Conservation (phyloP, 306 rosid genomes). For the Oemleria cerasiformis region DNA sequence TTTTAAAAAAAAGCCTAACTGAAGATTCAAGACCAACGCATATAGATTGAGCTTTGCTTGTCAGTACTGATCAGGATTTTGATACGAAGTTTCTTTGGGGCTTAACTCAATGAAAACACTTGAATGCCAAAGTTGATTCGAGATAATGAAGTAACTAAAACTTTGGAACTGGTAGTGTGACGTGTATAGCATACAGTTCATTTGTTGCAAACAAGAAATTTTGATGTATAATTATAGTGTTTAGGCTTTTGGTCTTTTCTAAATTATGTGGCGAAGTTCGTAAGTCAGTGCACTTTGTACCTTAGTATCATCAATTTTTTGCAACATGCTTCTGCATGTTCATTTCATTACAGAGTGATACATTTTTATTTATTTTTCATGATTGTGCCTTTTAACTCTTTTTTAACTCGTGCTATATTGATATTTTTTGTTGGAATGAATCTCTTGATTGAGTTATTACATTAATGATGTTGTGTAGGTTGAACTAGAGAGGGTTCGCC, state of each 20-base stretch:
- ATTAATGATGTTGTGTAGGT: slow-evolving; percentile 56
- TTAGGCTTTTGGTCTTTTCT: no score
- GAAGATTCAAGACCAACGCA: neutral
- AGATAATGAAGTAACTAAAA: neutral
- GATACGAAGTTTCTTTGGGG: neutral
- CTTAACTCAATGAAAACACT: neutral
- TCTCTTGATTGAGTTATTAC: slow-evolving; percentile 12
- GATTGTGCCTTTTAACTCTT: neutral
- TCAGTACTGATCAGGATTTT: neutral
- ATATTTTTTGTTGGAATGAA: neutral
- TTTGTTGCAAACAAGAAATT: neutral
- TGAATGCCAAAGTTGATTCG: slow-evolving; percentile 1
- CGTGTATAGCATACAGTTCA: neutral
- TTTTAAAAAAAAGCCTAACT: neutral
- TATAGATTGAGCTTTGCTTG: neutral
- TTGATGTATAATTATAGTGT: neutral
- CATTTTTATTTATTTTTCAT: neutral
- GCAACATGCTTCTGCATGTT: neutral
- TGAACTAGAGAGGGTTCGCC: slow-evolving; percentile 90
- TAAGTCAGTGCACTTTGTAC: no score
- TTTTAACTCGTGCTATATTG: neutral
- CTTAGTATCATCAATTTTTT: no score
- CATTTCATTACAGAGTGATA: neutral
- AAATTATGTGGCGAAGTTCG: neutral
- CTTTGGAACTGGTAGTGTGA: neutral